Evolutionary conservation across 495 filamentous ascomycete species (phyloP).

Genomic region (Xylaria grammica): DNA sequence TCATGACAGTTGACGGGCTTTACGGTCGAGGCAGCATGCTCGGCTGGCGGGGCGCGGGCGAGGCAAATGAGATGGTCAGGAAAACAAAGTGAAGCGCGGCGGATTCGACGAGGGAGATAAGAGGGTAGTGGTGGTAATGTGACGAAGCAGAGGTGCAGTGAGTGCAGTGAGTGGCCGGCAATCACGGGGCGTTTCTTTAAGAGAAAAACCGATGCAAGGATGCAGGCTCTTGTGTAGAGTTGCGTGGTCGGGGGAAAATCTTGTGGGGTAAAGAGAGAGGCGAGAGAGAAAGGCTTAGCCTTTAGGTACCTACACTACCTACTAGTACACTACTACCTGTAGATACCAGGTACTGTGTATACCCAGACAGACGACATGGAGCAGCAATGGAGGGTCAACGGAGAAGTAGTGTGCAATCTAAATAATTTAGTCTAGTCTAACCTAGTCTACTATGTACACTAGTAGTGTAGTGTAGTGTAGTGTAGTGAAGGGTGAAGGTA

Average conservation of each 20-base stretch:
- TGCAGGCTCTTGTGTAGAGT: constrained; percentile 10
- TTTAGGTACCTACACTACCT: too few species aligned
- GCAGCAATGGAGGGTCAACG: too few species aligned
- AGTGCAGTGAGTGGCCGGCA: not conserved
- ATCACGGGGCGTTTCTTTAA: constrained; percentile 6
- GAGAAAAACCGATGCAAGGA: constrained; percentile 1
- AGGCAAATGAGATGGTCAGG: constrained; percentile 6
- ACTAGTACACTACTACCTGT: too few species aligned
- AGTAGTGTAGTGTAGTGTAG: too few species aligned
- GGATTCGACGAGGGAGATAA: constrained; percentile 24
- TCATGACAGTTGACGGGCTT: constrained; percentile 33
- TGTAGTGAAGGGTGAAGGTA: too few species aligned
- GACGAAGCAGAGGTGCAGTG: constrained; percentile 10
- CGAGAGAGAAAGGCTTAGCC: constrained; percentile 10
- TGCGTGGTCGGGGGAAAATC: constrained; percentile 9
- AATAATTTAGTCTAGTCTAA: too few species aligned
- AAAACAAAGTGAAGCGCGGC: constrained; percentile 15
- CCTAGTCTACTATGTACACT: too few species aligned
- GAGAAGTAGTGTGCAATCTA: too few species aligned
- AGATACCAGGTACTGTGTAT: too few species aligned
- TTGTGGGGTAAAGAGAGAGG: constrained; percentile 15
- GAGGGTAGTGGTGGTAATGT: not conserved
- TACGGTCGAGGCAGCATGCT: constrained; percentile 16
- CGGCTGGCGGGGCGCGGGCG: constrained; percentile 16
- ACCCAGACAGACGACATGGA: too few species aligned